phyloP scores from a whole-genome alignment of 148 eudicot genomes.

The Linanthus parryae region DNA sequence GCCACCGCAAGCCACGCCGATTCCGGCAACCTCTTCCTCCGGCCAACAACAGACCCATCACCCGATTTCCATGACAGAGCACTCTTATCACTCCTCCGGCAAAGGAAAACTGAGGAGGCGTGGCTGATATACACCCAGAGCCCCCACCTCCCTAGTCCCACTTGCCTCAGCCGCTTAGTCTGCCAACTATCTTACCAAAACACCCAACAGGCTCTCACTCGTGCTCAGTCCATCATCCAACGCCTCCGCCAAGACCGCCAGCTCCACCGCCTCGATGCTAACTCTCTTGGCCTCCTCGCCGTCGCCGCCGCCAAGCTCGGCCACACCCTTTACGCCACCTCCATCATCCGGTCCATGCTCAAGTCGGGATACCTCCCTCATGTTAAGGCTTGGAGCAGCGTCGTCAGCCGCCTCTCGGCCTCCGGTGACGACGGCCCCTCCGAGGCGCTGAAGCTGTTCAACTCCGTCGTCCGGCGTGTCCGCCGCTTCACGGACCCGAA shows the following conservation, averaged over 20 bases:
- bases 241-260: conserved; percentile 79
- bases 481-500: conserved; percentile 29
- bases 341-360: conserved; percentile 81
- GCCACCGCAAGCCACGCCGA: conserved; percentile 17
- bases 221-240: conserved; percentile 75
- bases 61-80: conserved; percentile 27
- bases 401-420: conserved; percentile 60
- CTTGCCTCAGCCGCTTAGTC: conserved; percentile 82
- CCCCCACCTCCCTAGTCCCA: conserved; percentile 55
- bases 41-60: conserved; percentile 4
- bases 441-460: conserved; percentile 51
- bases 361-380: conserved; percentile 79
- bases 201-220: conserved; percentile 38
- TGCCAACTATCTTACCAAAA: conserved; percentile 75
- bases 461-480: conserved; percentile 36
- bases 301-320: conserved; percentile 71
- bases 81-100: conserved; percentile 66
- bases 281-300: conserved; percentile 79
- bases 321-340: conserved; percentile 62
- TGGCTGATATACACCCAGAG: conserved; percentile 49
- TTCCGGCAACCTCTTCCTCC: conserved; percentile 10
- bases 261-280: conserved; percentile 89
- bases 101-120: conserved; percentile 79
- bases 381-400: conserved; percentile 95
- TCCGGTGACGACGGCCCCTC: conserved; percentile 66